Evolutionary conservation across 1,139 yeast genomes (phyloP), one percentile per base, ranked within the genome.

Genomic region (Debaryomycetaceae sp.): DNA sequence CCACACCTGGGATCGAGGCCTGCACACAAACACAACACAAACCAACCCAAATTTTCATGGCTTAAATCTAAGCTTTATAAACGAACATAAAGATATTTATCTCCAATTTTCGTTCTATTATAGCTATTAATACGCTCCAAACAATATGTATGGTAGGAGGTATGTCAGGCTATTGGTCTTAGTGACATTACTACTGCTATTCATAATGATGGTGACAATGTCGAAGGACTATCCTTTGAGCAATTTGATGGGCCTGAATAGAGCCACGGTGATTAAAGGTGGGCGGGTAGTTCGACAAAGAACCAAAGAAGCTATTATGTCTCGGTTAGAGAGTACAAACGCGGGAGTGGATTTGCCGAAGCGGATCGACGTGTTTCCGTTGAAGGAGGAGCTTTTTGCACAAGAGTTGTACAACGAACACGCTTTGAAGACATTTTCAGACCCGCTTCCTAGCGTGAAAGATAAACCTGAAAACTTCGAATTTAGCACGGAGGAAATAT

Each of bases 391-490:
- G 11, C 33, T 47, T 24, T 18, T 44, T 6, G 32, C 38, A 3
- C 30, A 31, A 16, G 35, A 26, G 19, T 17, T 30, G 28, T 41
- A 37, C 22, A 30, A 29, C 4, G 30, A 17, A 6, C 17, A 15
- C 31, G 8, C 29, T 4, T 24, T 59, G 41, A 43, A 44, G 5
- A 47, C 55, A 1, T 61, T 48, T 34, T 48, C 56, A 2, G 64
- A 60, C 39, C 59, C 64, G 2, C 37, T 40, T 15, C 31, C 31
- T 4, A 36, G 39, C 15, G 30, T 49, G 5, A 34, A 39, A 6
- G 48, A 45, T 15, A 44, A 44, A 35, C 39, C 50, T 1, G 36
- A 36, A 3, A 49, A 47, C 30, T 41, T 42, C 19, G 44, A 41
- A 16, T 49, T 22, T 8, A 22, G 26, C 26, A 11, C 7, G 26